Conservation (phyloP, 331 rosid species). For the Prunus yedoensis region DNA sequence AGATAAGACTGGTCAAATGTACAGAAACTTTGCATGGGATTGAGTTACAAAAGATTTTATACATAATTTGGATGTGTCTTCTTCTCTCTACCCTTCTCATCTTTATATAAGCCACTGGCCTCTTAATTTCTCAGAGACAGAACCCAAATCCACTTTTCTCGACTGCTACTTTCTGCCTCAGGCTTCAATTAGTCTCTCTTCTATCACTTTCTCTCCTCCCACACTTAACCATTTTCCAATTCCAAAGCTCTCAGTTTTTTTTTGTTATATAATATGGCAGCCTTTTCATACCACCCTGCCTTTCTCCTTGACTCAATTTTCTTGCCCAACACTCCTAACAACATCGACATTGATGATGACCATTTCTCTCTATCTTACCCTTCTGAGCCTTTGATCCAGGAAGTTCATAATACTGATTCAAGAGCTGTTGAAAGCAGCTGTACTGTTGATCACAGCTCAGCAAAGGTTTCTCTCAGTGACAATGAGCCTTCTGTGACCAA, state of each 20-base stretch:
- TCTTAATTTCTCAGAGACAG: constrained; percentile 32
- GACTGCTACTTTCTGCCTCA: constrained; percentile 5
- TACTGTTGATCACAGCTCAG: constrained; percentile 39
- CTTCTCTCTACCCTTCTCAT: constrained; percentile 5
- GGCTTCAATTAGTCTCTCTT: constrained; percentile 1
- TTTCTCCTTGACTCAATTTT: constrained; percentile 45
- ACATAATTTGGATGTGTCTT: constrained; percentile 11
- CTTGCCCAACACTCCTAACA: constrained; percentile 15
- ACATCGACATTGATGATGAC: constrained; percentile 16
- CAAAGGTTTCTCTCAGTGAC: constrained; percentile 34
- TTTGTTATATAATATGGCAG: constrained; percentile 45
- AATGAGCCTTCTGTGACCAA: constrained; percentile 54
- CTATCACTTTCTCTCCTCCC: constrained; percentile 31
- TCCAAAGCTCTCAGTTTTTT: constrained; percentile 16
- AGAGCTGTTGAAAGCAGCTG: constrained; percentile 44
- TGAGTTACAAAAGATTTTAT: constrained; percentile 24
- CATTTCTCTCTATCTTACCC: constrained; percentile 29
- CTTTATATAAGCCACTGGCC: constrained; percentile 43
- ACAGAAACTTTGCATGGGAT: constrained; percentile 38
- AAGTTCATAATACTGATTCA: constrained; percentile 23
- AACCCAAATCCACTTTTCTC: constrained; percentile 32
- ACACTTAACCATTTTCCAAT: constrained; percentile 4
- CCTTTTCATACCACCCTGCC: constrained; percentile 57
- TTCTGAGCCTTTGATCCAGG: constrained; percentile 13
- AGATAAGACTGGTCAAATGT: constrained; percentile 54